Evolutionary conservation across 257 asterid genomes (phyloP), one percentile per base, ranked within the genome.

Genomic region (Fraxinus excelsior): DNA sequence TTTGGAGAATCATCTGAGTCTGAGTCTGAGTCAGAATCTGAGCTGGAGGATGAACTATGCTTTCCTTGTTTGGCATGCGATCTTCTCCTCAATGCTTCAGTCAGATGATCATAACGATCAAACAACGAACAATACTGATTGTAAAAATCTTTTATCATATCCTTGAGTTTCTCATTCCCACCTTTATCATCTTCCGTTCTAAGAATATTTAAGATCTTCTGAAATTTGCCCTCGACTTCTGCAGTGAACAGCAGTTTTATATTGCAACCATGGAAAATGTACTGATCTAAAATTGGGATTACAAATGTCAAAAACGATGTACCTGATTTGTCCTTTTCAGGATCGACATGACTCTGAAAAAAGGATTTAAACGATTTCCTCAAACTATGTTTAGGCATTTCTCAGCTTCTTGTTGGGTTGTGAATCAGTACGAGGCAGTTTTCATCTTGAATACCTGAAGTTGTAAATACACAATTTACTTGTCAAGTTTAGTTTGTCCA

Each of bases 141-240:
- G 84, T 88, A 87, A 72, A 96, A 88, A 75, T 91, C 94, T 84
- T 85, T 86, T 29, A 96, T 75, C 82, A 92, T 66, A 72, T 74
- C 75, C 35, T 81, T 79, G 78, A 93, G 80, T 19, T 89, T 79
- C 75, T 86, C 95, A 76, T 90, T 88, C 74, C 70, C 91, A 53
- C 85, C 93, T 68, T 80, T 68, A 67, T 77, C 81, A 67, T 83
- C 94, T 73, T 62, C 86, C 18, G 75, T 92, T 85, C 83, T 88
- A 31, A 91, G 85, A 78, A 74, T 80, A 77, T 81, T 74, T 34
- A 91, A 71, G 78, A 96, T 90, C 87, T 82, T 88, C 87, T 90
- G 88, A 84, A 96, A 82, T 85, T 90, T 93, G 58, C 70, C 87
- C 23, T 93, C 97, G 31, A 88, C 84, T 74, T 89, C 98, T 91